A percentile compares a stretch with the other conserved stretches of the same genome.
phyloP scores from a whole-genome alignment of 2,329 filamentous ascomycete genomes.

The Elsinoe arachidis region DNA sequence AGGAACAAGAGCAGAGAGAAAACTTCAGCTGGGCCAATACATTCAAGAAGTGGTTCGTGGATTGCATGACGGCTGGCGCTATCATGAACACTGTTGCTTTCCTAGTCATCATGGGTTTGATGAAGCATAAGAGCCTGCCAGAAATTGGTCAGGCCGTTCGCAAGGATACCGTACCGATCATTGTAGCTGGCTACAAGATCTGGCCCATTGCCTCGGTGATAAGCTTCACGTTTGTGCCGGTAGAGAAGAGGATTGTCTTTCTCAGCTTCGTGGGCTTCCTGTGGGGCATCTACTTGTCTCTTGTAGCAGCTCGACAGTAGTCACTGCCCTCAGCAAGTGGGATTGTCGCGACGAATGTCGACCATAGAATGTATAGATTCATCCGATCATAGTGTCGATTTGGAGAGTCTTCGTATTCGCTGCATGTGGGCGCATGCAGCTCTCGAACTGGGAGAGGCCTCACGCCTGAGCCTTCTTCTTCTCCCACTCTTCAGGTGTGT shows the following conservation, averaged over 20 bases:
- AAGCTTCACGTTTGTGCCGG: constrained; percentile 64
- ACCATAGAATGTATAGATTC: too few species aligned
- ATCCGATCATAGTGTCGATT: not conserved
- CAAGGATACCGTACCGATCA: constrained; percentile 39
- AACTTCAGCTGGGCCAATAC: constrained; percentile 17
- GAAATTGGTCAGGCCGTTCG: constrained; percentile 24
- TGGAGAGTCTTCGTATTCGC: too few species aligned
- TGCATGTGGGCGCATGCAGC: too few species aligned
- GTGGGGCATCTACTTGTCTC: constrained; percentile 69
- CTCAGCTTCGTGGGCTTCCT: constrained; percentile 62
- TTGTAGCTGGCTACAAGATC: constrained; percentile 61
- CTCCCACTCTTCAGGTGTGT: constrained; percentile 84
- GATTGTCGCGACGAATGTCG: not conserved
- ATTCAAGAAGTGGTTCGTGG: constrained; percentile 51
- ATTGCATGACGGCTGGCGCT: constrained; percentile 54
- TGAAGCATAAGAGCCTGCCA: constrained; percentile 14
- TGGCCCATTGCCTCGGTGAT: constrained; percentile 63
- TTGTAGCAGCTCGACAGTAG: constrained; percentile 28
- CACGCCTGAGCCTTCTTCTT: constrained; percentile 43
- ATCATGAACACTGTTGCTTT: constrained; percentile 55
- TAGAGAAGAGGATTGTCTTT: constrained; percentile 61
- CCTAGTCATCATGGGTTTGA: constrained; percentile 46
- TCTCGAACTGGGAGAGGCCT: not conserved
- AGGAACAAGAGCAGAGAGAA: constrained; percentile 20
- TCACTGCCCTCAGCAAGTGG: not conserved